Evolutionary conservation across 2,329 filamentous ascomycete species (phyloP), one percentile per base, ranked within the genome.

Genomic region (Cercospora sp.): DNA sequence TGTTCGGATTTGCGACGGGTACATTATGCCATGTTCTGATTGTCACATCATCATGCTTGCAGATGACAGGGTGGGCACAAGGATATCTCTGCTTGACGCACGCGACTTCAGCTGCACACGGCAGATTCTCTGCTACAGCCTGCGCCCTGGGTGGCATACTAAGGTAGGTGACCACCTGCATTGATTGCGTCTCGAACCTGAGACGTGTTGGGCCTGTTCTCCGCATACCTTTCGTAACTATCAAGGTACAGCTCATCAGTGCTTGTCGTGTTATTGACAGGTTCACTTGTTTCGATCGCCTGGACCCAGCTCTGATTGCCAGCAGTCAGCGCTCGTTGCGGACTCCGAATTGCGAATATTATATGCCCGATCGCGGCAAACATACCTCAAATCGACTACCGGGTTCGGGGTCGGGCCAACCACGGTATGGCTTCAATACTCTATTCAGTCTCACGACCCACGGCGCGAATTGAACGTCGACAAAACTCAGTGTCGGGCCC

Each of bases 391-490:
- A 92, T 6, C 91, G 83, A 68, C 84, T 87, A 1, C 87, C 88
- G 1, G 85, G 83, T 69, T 88, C 85, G 0, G 89, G 85, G 26
- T 88, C 86, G 0, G 87, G 85, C 89, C 90, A 93, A 23, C 86
- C 86, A 20, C 89, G 82, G 71, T 90, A 89, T 16, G 88, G 86
- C 60, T 86, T 84, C 36, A 92, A 80, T 18, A 93, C 86, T 2
- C 87, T 86, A n/a, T 85, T 83, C 68, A 94, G 80, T 1, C 91
- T 85, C 18, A 93, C 76, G 13, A 92, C 85, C 84, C 92, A 94
- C 0, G 91, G 91, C 1, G 91, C 91, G 57, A 93, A 85, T 74
- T 93, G 89, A 16, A 93, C 84, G 72, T 94, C 91, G 0, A 94
- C 91, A 65, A 92, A 89, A 0, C 82, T 84, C 65, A 89, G 81